Percentiles rank a stretch among this genome's conserved stretches.
phyloP scores from a whole-genome alignment of 176 grass and related monocot genomes.

The Eragrostis nindensis region DNA sequence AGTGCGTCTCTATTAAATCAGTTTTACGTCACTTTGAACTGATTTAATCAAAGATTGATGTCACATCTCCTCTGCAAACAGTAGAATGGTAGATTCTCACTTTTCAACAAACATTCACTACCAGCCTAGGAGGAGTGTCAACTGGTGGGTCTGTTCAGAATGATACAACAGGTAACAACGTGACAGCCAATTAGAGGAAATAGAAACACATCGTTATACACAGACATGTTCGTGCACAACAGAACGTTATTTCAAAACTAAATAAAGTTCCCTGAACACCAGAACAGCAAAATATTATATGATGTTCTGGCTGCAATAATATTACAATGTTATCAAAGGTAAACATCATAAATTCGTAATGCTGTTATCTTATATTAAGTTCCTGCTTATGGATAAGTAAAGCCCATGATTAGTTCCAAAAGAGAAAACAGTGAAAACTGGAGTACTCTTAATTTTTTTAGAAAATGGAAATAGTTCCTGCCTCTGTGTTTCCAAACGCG shows the following conservation, averaged over 20 bases:
- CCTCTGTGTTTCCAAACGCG: no score
- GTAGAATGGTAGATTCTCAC: conserved; percentile 47
- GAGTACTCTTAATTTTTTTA: no score
- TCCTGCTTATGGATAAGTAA: neutral
- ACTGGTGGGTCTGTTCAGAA: conserved; percentile 23
- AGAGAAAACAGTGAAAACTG: no score
- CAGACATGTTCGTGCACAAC: neutral
- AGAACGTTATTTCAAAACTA: neutral
- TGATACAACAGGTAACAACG: conserved; percentile 35
- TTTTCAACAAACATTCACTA: conserved; percentile 43
- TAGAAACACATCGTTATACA: conserved; percentile 19
- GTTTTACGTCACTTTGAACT: conserved; percentile 6
- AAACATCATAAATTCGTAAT: neutral
- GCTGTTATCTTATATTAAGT: neutral
- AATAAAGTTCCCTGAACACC: neutral
- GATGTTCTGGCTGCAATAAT: neutral
- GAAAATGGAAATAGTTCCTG: no score
- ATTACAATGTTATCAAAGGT: neutral
- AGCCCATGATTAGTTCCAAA: no score
- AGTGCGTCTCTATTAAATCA: conserved; percentile 12
- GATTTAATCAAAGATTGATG: conserved; percentile 42
- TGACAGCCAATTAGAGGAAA: conserved; percentile 38
- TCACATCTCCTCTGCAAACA: conserved; percentile 38
- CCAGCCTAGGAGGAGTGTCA: conserved; percentile 40
- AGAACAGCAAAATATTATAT: conserved; percentile 2